Evolutionary conservation across 345 rosid species (phyloP).

Genomic region (Geranium brycei): DNA sequence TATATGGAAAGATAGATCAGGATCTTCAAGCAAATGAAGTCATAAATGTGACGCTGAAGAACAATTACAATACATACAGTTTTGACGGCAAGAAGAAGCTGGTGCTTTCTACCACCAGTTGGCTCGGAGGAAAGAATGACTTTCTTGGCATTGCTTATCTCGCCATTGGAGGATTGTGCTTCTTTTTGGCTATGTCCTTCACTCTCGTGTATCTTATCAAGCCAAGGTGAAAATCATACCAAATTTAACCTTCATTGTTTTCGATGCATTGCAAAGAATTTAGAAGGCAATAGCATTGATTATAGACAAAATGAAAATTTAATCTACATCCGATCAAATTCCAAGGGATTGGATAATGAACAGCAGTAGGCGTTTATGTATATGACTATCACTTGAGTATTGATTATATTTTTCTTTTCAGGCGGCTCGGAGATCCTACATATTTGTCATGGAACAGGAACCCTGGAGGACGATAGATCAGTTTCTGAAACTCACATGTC

Average conservation of each 20-base stretch:
- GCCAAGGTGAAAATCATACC: conserved; percentile 59
- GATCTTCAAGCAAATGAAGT: conserved; percentile 49
- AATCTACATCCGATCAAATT: not conserved
- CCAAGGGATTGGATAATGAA: too few species aligned
- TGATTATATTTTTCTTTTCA: conserved; percentile 18
- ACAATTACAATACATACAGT: conserved; percentile 86
- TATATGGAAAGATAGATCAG: conserved; percentile 83
- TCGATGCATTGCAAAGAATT: too few species aligned
- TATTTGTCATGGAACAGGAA: conserved; percentile 92
- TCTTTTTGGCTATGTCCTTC: conserved; percentile 74
- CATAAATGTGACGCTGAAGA: conserved; percentile 40
- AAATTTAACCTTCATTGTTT: not conserved
- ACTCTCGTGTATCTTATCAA: conserved; percentile 70
- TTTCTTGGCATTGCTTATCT: conserved; percentile 96
- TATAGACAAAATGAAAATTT: not conserved
- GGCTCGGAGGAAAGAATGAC: conserved; percentile 98
- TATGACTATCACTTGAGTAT: too few species aligned
- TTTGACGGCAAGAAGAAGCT: conserved; percentile 89
- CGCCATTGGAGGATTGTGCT: conserved; percentile 79
- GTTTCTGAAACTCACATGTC: not conserved
- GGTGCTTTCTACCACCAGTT: conserved; percentile 90
- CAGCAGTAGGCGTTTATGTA: too few species aligned
- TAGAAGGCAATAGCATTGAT: not conserved
- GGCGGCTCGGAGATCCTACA: conserved; percentile 92
- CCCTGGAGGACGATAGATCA: conserved; percentile 48